Evolutionary conservation across 495 filamentous ascomycete species (phyloP).

Genomic region (Cercophora samala): DNA sequence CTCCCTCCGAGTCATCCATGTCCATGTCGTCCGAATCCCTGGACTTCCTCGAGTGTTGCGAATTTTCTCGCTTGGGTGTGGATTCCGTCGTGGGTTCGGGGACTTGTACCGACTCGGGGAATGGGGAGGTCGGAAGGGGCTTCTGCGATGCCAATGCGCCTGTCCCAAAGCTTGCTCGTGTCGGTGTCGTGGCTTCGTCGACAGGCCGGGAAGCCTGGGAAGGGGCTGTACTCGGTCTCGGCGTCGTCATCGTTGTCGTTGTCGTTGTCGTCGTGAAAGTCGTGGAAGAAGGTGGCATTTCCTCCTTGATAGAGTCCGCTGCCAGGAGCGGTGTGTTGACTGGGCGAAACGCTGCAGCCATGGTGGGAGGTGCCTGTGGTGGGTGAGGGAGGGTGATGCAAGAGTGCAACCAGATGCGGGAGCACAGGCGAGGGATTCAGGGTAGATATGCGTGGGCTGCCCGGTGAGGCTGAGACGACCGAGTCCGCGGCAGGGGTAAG

Average conservation of each 20-base stretch:
- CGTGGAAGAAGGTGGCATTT: conserved; percentile 40
- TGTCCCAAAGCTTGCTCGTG: conserved; percentile 53
- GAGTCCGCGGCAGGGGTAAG: conserved; percentile 35
- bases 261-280: conserved; percentile 19
- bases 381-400: conserved; percentile 17
- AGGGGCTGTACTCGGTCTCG: conserved; percentile 52
- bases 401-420: conserved; percentile 19
- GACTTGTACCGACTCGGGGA: conserved; percentile 50
- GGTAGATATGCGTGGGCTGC: conserved; percentile 32
- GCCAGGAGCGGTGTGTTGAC: conserved; percentile 69
- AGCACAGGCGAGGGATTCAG: conserved; percentile 21
- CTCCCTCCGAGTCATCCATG: conserved; percentile 70
- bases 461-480: conserved; percentile 37
- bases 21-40: conserved; percentile 70
- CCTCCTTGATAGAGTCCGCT: conserved; percentile 40
- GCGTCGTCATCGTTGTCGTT: conserved; percentile 60
- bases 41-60: conserved; percentile 61
- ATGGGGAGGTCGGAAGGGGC: conserved; percentile 58
- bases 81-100: conserved; percentile 42
- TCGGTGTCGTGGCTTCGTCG: conserved; percentile 59
- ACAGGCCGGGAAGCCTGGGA: conserved; percentile 36
- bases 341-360: conserved; percentile 63
- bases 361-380: conserved; percentile 21
- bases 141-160: conserved; percentile 50
- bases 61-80: conserved; percentile 53